Base-by-base conservation (phyloP, 768 basidiomycete species). In the Hirschioporus abietinus region DNA sequence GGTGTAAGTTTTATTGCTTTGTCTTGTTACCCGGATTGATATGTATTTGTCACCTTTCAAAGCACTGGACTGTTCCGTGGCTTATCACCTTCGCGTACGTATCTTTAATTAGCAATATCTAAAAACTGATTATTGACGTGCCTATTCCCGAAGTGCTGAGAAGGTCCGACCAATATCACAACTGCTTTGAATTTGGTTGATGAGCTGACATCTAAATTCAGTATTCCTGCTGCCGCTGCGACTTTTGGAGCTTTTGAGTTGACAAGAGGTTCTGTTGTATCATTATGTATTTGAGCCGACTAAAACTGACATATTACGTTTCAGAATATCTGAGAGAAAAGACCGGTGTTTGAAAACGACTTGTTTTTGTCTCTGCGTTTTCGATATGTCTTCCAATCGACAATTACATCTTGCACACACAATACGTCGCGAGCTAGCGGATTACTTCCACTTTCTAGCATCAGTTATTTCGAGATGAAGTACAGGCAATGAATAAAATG, bases 241-340 rank as follows among this genome's bases (percentile, higher is more conserved):
- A 97, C 95, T 2, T 96, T 97, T 70, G 89, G 92, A 12, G 91
- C 91, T 0, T 97, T 91, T 72, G 95, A 97, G 75, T 72, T 95
- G 27, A 92, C 89, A 0, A 78, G 92, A 80, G 77, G 69, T 70
- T 25, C 42, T 26, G 42, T 52, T 10, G 42, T 20, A 6, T 20
- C 42, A 52, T 52, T 20, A 15, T 52, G 20, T 52, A 15, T 20
- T 15, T 52, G 42, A 15, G 20, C 20, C 12, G 6, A 20, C 4
- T 52, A 5, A n/a, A 12, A 52, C 42, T 52, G 12, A 52, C 42
- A 52, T 3, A 30, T 52, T 20, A 15, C 12, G 15, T 1, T 52
- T 6, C 42, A 52, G 42, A 52, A 52, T 52, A 52, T 20, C 12
- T 52, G 20, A 52, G 42, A 52, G 42, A 52, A 52, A 12, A 52